These are phyloP conservation scores for Candida vaughaniae DNA, from an alignment of 805 yeast genomes.

Conservation along the genomic window DNA sequence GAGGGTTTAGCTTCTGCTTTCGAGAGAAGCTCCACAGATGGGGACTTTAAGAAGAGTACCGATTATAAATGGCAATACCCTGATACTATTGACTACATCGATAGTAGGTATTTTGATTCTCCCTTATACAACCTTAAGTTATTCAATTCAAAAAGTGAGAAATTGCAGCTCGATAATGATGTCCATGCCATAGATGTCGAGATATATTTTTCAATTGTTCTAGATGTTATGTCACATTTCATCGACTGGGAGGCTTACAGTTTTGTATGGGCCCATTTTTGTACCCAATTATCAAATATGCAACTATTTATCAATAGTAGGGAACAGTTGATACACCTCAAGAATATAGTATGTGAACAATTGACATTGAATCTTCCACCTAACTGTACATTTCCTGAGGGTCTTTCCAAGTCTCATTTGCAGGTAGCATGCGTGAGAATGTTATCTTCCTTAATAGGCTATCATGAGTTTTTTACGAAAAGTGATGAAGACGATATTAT, in stretches of 20 bases:
- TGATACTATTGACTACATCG: constrained; percentile 51
- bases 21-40: constrained; percentile 43
- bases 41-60: constrained; percentile 18
- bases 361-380: constrained; percentile 50
- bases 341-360: constrained; percentile 57
- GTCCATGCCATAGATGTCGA: constrained; percentile 40
- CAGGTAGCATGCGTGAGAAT: constrained; percentile 65
- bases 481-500: constrained; percentile 64
- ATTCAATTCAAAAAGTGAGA: constrained; percentile 17
- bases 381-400: constrained; percentile 37
- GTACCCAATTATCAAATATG: constrained; percentile 66
- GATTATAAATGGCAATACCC: constrained; percentile 59
- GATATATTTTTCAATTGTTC: constrained; percentile 51
- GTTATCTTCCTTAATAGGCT: constrained; percentile 61
- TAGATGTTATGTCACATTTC: constrained; percentile 49
- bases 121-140: constrained; percentile 33
- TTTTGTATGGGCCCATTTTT: constrained; percentile 62
- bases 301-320: constrained; percentile 45
- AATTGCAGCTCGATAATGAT: constrained; percentile 15
- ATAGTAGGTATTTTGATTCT: constrained; percentile 38
- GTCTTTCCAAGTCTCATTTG: constrained; percentile 55
- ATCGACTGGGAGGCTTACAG: constrained; percentile 73
- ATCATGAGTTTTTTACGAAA: constrained; percentile 52
- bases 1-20: constrained; percentile 64
- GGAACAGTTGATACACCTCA: constrained; percentile 39